Evolutionary conservation across 1,284 basidiomycete species (phyloP), one percentile per base, ranked within the genome.

Genomic region (Trichosporon faecale): DNA sequence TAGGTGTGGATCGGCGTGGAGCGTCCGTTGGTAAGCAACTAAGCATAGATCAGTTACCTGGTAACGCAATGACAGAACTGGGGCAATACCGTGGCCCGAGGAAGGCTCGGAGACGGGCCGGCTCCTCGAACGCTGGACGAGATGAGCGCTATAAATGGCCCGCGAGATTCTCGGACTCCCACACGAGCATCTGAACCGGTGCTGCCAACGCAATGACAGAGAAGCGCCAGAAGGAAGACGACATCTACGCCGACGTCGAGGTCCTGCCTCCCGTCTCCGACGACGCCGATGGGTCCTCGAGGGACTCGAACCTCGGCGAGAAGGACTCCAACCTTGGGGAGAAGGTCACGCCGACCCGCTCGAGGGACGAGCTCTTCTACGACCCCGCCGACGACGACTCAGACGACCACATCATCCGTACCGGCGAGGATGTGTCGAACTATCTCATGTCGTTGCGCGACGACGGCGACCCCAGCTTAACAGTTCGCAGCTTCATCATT

Each of bases 381-480:
- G 57, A 61, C 29, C 57, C 57, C 29, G 57, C 57, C 27, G 57
- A 61, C 27, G 57, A 61, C 8, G 57, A 61, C 27, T 31, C 3
- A 5, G 44, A 63, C 18, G 64, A 66, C 9, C 55, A 65, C 40
- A 71, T 73, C 37, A 74, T 73, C 61, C 85, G 40, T 1, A 72
- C 82, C 31, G 88, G 88, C 27, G 79, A 74, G 40, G 89, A 91
- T 75, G 89, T 90, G 37, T 88, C 89, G 1, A 85, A 85, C 66
- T 87, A 85, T 73, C 85, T 88, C 18, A 84, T 91, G 67, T 88
- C 89, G 75, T 67, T 87, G 31, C 85, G 89, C 29, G 89, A 91
- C 78, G 89, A 90, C 75, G 87, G 85, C 1, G 89, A 89, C 69
- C 82, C 85, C 3, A 84, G 88, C 0, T 76, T 89, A 25, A 90